Percentiles rank a stretch among this genome's conserved stretches.
Conservation (phyloP, 306 rosid genomes). For the Cucurbita pepo region DNA sequence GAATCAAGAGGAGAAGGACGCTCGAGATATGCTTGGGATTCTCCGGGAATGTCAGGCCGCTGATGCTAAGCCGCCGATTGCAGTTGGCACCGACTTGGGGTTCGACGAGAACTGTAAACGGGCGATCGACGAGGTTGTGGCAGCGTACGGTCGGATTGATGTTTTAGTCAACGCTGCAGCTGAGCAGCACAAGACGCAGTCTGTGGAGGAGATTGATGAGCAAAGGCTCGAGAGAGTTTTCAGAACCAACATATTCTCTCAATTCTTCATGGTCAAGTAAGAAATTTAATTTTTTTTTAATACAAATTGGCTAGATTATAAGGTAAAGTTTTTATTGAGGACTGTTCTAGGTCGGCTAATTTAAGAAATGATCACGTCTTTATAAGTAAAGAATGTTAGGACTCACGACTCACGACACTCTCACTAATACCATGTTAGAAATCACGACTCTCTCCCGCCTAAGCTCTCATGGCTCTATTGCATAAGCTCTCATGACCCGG, state of each 20-base stretch:
- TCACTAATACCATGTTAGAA: too few relatives aligned
- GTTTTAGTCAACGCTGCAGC: conserved; percentile 46
- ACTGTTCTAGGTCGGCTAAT: too few relatives aligned
- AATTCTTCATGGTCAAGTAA: conserved; percentile 39
- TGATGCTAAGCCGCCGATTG: conserved; percentile 36
- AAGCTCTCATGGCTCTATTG: too few relatives aligned
- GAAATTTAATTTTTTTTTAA: not conserved
- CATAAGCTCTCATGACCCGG: too few relatives aligned
- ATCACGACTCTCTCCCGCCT: too few relatives aligned
- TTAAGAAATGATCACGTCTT: too few relatives aligned
- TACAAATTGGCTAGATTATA: too few relatives aligned
- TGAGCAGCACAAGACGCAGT: conserved; percentile 16
- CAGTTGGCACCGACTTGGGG: conserved; percentile 29
- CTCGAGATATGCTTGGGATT: conserved; percentile 23
- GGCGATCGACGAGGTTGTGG: conserved; percentile 21
- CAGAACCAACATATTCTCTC: conserved; percentile 41
- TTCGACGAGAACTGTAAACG: conserved; percentile 32
- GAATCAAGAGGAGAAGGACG: conserved; percentile 38
- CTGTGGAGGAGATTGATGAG: conserved; percentile 27
- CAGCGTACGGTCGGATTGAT: conserved; percentile 31
- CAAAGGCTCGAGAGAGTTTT: conserved; percentile 28
- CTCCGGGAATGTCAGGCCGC: conserved; percentile 15
- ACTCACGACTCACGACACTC: too few relatives aligned
- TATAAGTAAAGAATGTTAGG: too few relatives aligned
- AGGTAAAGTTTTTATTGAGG: too few relatives aligned